Conservation (phyloP, 768 basidiomycete genomes). For the Zangia roseola region DNA sequence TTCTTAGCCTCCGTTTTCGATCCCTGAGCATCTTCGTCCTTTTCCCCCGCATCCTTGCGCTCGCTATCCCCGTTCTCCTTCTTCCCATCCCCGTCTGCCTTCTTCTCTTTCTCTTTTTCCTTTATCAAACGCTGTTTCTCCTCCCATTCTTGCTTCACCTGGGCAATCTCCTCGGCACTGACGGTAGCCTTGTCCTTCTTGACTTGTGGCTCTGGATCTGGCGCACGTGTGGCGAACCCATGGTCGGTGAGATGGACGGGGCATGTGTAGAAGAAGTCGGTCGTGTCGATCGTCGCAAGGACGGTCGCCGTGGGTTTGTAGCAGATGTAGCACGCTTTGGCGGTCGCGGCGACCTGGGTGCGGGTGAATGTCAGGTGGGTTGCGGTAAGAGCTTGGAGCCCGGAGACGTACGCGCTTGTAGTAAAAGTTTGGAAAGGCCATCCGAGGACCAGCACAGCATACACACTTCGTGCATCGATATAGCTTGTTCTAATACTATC, state of each 20-base stretch:
- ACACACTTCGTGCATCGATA: conserved; percentile 10
- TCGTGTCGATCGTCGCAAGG: conserved; percentile 77
- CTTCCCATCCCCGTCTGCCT: conserved; percentile 37
- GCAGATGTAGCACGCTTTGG: conserved; percentile 78
- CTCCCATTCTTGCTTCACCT: conserved; percentile 79
- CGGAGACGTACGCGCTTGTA: conserved; percentile 74
- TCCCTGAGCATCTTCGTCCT: conserved; percentile 32
- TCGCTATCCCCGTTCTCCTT: not conserved
- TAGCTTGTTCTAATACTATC: not conserved
- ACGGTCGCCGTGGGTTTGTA: conserved; percentile 79
- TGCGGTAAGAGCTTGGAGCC: not conserved
- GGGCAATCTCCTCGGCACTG: conserved; percentile 72
- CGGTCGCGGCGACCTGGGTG: conserved; percentile 69
- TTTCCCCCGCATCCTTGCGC: conserved; percentile 26
- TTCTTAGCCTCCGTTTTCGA: conserved; percentile 26
- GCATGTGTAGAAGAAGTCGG: conserved; percentile 88
- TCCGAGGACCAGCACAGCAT: conserved; percentile 23
- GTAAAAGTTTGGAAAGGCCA: conserved; percentile 83
- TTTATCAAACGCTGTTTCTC: conserved; percentile 63
- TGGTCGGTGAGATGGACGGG: conserved; percentile 74
- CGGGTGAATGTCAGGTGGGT: not conserved
- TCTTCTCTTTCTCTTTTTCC: conserved; percentile 41
- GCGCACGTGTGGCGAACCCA: conserved; percentile 64
- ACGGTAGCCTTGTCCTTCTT: conserved; percentile 35
- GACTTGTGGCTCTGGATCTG: conserved; percentile 39